Percentiles rank a stretch among this genome's conserved stretches.
phyloP scores from a whole-genome alignment of 2,329 filamentous ascomycete genomes.

The Cytospora leucostoma region DNA sequence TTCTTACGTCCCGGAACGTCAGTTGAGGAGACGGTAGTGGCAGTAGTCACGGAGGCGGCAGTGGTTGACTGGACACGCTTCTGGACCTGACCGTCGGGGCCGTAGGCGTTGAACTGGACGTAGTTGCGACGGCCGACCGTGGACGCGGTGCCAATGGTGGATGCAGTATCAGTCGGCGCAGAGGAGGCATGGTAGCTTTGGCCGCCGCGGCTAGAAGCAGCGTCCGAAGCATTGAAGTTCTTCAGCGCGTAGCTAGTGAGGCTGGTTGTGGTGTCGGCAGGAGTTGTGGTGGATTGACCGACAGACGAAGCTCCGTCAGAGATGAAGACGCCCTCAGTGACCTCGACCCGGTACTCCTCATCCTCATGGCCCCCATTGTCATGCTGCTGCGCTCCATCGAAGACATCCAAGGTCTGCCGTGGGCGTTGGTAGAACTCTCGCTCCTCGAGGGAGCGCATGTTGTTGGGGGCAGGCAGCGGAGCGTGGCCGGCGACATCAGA shows the following conservation, averaged over 20 bases:
- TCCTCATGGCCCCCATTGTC: background rate
- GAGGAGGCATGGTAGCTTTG: slow-evolving; percentile 21
- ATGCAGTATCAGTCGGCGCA: slow-evolving; percentile 9
- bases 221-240: background rate
- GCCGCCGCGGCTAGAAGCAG: background rate
- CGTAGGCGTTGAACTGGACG: slow-evolving; percentile 30
- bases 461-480: slow-evolving; percentile 20
- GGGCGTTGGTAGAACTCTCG: background rate
- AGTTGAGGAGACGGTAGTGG: background rate
- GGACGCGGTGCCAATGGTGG: background rate
- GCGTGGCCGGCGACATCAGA: slow-evolving; percentile 3
- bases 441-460: slow-evolving; percentile 1
- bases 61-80: slow-evolving; percentile 8
- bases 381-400: background rate
- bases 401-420: background rate
- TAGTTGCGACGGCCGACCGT: background rate
- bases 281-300: background rate
- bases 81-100: slow-evolving; percentile 30
- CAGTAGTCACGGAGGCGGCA: slow-evolving; percentile 16
- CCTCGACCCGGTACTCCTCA: background rate
- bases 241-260: slow-evolving; percentile 10
- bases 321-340: background rate
- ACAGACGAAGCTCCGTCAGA: background rate
- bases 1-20: slow-evolving; percentile 15
- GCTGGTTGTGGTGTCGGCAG: background rate